These are phyloP conservation scores for Elsinoe batatas DNA, from an alignment of 2,329 filamentous ascomycete species.

Conservation along the genomic window DNA sequence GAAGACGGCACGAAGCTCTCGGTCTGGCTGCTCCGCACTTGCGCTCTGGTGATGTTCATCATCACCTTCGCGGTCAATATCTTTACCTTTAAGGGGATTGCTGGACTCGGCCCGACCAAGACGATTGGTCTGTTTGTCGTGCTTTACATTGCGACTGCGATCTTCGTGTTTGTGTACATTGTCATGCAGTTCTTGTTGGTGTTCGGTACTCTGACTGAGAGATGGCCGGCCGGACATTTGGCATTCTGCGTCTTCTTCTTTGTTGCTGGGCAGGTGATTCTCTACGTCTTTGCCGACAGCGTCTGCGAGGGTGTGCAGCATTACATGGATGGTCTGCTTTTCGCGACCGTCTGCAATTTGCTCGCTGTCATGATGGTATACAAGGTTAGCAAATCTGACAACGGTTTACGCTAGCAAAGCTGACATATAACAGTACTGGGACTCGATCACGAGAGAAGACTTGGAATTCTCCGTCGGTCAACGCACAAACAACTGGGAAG, in stretches of 20 bases:
- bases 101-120: conserved; percentile 71
- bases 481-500: conserved; percentile 95
- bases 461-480: conserved; percentile 96
- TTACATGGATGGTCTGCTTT: conserved; percentile 89
- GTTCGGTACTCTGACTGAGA: conserved; percentile 79
- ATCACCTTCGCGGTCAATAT: conserved; percentile 81
- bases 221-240: conserved; percentile 91
- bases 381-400: conserved; percentile 53
- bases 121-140: conserved; percentile 86
- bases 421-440: conserved; percentile 68
- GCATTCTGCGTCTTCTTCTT: conserved; percentile 86
- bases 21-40: conserved; percentile 79
- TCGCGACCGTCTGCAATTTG: conserved; percentile 87
- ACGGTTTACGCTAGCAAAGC: neutral
- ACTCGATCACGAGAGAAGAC: conserved; percentile 96
- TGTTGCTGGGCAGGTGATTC: conserved; percentile 77
- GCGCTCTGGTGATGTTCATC: conserved; percentile 70
- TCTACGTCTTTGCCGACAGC: conserved; percentile 78
- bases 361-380: conserved; percentile 99
- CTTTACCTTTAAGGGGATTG: conserved; percentile 88
- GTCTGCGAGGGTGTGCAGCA: conserved; percentile 81
- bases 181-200: conserved; percentile 84
- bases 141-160: conserved; percentile 79
- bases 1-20: conserved; percentile 92
- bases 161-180: conserved; percentile 77